Evolutionary conservation across 495 filamentous ascomycete species (phyloP), one percentile per base, ranked within the genome.

Genomic region (Penicillium turbatum): DNA sequence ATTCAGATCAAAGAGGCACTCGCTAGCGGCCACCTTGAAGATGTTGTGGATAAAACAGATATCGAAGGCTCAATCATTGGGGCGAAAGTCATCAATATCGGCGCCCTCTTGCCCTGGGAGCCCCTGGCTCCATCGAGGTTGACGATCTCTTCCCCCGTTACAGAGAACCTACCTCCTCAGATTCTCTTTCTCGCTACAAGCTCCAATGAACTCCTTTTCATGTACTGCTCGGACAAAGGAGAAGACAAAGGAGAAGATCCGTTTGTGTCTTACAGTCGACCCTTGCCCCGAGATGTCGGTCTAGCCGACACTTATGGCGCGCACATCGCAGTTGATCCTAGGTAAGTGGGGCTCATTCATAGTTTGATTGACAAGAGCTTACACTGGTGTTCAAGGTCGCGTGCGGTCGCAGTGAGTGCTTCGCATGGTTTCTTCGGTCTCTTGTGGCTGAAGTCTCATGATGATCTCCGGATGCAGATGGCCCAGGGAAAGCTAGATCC

Each of bases 311-410:
- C 79, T 49, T 82, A 86, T 48, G 92, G 92, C 5, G 84, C 84
- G 51, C 86, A 91, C 65, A 70, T 96, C 45, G 86, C 90, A 34
- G 84, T 96, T 34, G 90, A 97, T 66, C 90, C 92, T 17, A 77
- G 73, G 81, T 83, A 71, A 64, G 73, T 53, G 29, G 10, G 24
- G 15, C 3, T 29, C 30, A 24, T 35, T 0, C 10, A 0, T 50
- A 27, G 34, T 39, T 26, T 8, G n/a, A 15, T 29, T 24, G 34
- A 27, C 30, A 15, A 51, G 16, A 36, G 12, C 62, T 62, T 53
- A 68, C 42, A 38, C 11, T 27, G 19, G 19, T 32, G 43, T 2
- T 32, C 61, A 13, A 85, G 82, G 49, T 85, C 82, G 58, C 78
- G 85, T 35, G 84, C 82, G 5, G 70, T 89, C 41, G 86, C 86